Conservation (phyloP, 2,329 filamentous ascomycete species). For the Colletotrichum trifolii region DNA sequence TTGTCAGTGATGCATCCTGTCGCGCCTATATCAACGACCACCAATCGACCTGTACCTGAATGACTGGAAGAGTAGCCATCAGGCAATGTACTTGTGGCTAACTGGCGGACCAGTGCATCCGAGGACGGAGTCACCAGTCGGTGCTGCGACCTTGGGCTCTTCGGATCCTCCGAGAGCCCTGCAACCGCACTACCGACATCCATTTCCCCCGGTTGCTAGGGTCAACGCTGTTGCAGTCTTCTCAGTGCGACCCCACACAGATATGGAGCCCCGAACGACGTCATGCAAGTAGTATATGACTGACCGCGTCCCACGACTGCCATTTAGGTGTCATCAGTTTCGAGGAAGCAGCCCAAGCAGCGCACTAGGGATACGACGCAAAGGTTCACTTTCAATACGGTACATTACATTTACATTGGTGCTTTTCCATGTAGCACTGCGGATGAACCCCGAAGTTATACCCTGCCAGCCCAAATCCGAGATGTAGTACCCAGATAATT, state of each 20-base stretch:
- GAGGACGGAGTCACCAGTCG: too few relatives aligned
- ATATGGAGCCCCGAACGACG: conserved; percentile 34
- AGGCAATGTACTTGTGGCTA: not conserved
- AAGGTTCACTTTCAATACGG: too few relatives aligned
- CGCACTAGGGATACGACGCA: too few relatives aligned
- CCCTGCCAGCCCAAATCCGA: too few relatives aligned
- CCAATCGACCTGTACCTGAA: not conserved
- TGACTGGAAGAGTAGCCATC: conserved; percentile 1
- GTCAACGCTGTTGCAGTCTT: conserved; percentile 30
- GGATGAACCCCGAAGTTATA: too few relatives aligned
- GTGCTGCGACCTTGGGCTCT: not conserved
- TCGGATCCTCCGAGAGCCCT: conserved; percentile 28
- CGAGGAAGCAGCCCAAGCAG: too few relatives aligned
- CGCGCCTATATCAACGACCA: conserved; percentile 14
- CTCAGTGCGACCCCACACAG: conserved; percentile 8
- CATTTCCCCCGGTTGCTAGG: conserved; percentile 25
- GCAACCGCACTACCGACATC: conserved; percentile 25
- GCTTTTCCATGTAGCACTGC: too few relatives aligned
- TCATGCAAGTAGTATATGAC: conserved; percentile 30
- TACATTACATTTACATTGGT: too few relatives aligned
- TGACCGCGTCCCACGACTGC: not conserved
- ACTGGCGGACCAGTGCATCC: too few relatives aligned
- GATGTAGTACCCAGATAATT: too few relatives aligned
- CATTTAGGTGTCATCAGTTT: too few relatives aligned
- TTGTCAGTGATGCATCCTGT: conserved; percentile 21